Evolutionary conservation across 2,329 filamentous ascomycete genomes (phyloP), one percentile per base, ranked within the genome.

Genomic region (Xylaria sp.): DNA sequence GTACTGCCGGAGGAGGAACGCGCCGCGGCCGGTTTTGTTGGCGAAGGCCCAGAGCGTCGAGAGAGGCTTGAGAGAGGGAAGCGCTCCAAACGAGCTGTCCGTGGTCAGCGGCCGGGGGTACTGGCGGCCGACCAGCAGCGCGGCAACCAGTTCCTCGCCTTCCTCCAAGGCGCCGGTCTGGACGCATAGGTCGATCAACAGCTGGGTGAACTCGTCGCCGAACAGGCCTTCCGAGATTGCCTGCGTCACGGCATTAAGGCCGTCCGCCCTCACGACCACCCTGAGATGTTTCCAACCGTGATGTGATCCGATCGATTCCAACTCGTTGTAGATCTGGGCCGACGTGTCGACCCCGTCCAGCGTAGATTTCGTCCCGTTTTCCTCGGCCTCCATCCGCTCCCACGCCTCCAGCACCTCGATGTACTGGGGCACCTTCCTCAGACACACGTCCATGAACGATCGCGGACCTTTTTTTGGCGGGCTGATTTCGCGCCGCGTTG

Each of bases 401-500:
- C 72, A 72, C 1, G 66, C 65, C 51, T 81, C 75, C n/a, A 80
- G 74, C 26, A 73, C 71, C 1, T 69, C 63, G 26, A 82, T 76
- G 57, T 77, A 81, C 16, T 70, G 69, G 1, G 80, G 80, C 13
- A 83, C 69, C 54, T 72, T 75, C 48, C 74, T 71, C 5, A 83
- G 69, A 52, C 78, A 80, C 73, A 79, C 77, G 18, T 75, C 74
- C 17, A 82, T 55, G 8, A 83, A 69, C 4, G 78, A 79, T 21
- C 69, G 74, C 4, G 70, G 18, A 65, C 72, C 56, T 57, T 56
- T n/a, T n/a, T n/a, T 52, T n/a, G 44, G 22, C 44, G 58, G 53
- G 11, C 56, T 34, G n/a, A 45, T 13, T 8, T 49, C 48, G 17
- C 47, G 44, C 26, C 41, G 65, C 17, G 78, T 80, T 3, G 75